Conservation (phyloP, 495 filamentous ascomycete genomes). For the Podospora fimiseda region DNA sequence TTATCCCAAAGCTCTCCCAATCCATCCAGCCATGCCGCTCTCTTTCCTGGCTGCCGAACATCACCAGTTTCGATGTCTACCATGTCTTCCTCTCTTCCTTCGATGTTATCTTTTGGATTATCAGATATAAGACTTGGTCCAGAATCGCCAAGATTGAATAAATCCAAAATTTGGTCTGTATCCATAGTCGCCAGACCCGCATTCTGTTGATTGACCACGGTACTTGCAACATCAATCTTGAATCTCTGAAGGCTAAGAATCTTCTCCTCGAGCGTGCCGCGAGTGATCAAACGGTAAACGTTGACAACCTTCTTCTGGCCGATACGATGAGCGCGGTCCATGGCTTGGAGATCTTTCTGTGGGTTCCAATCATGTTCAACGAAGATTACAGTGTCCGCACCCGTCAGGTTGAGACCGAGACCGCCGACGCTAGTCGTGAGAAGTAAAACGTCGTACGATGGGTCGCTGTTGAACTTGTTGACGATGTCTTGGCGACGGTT, state of each 20-base stretch:
- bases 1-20: conserved; percentile 96
- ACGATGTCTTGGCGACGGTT: conserved; percentile 90
- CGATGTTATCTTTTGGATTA: conserved; percentile 47
- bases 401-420: conserved; percentile 89
- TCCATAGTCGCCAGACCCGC: conserved; percentile 91
- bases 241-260: conserved; percentile 97
- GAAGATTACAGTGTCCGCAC: conserved; percentile 97
- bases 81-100: conserved; percentile 79
- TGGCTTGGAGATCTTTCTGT: conserved; percentile 96
- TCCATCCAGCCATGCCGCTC: conserved; percentile 86
- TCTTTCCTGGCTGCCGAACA: conserved; percentile 91
- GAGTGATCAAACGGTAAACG: conserved; percentile 93
- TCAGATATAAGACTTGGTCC: conserved; percentile 55
- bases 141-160: conserved; percentile 86
- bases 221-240: conserved; percentile 98
- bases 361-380: conserved; percentile 99
- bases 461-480: conserved; percentile 96
- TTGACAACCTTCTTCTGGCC: conserved; percentile 99
- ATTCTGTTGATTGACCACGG: conserved; percentile 98
- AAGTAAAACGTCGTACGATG: conserved; percentile 86
- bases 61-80: conserved; percentile 88
- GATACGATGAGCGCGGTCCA: conserved; percentile 97
- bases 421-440: conserved; percentile 93
- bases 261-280: conserved; percentile 97
- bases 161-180: conserved; percentile 93